Percentiles rank a stretch among this genome's conserved stretches.
These are phyloP conservation scores for Cladophialophora immunda DNA, from an alignment of 2,329 filamentous ascomycete genomes.

Conservation along the genomic window DNA sequence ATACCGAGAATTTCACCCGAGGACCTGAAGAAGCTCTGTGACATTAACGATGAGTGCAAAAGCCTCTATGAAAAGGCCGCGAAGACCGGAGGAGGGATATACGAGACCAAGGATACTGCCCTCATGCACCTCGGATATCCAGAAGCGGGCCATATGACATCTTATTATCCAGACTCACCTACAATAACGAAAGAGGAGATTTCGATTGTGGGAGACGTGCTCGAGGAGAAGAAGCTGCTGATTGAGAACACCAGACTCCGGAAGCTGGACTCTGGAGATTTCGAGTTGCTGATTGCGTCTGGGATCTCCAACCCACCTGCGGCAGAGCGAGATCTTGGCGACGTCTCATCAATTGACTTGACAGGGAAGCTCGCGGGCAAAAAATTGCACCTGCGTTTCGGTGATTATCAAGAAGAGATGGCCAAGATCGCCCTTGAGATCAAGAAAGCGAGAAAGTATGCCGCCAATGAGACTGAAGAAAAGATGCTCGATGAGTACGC, in stretches of 20 bases:
- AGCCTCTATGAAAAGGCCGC: slow-evolving; percentile 72
- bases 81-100: slow-evolving; percentile 69
- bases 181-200: slow-evolving; percentile 80
- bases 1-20: slow-evolving; percentile 74
- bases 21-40: slow-evolving; percentile 71
- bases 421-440: slow-evolving; percentile 70
- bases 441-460: slow-evolving; percentile 72
- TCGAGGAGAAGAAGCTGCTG: slow-evolving; percentile 75
- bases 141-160: slow-evolving; percentile 78
- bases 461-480: slow-evolving; percentile 77
- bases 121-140: slow-evolving; percentile 80
- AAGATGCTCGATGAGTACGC: slow-evolving; percentile 78
- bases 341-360: slow-evolving; percentile 68
- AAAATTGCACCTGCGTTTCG: slow-evolving; percentile 75
- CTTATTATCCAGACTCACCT: slow-evolving; percentile 81
- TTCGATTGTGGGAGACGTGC: slow-evolving; percentile 73
- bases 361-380: slow-evolving; percentile 71
- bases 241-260: slow-evolving; percentile 78
- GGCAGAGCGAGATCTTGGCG: slow-evolving; percentile 73
- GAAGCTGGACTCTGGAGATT: slow-evolving; percentile 71
- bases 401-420: slow-evolving; percentile 78
- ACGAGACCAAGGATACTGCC: slow-evolving; percentile 69
- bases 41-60: slow-evolving; percentile 66
- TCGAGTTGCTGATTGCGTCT: slow-evolving; percentile 79
- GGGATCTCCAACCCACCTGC: slow-evolving; percentile 67